phyloP scores from a whole-genome alignment of 352 stramenopile species.

The Globisporangium spinosum region DNA sequence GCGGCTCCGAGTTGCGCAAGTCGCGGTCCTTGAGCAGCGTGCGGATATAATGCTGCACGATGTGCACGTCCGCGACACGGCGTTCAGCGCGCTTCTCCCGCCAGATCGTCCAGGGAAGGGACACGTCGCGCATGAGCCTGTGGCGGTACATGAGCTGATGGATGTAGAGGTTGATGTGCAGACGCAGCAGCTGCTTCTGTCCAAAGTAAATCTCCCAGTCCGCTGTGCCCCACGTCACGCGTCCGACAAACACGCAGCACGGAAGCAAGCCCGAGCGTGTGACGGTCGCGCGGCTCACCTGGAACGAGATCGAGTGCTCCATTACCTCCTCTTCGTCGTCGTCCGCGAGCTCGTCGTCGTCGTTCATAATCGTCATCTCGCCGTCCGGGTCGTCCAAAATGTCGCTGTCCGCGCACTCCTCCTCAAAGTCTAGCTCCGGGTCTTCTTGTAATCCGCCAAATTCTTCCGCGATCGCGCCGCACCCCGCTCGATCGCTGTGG shows the following conservation, averaged over 20 bases:
- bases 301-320: constrained; percentile 70
- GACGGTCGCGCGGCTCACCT: constrained; percentile 67
- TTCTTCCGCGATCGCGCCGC: constrained; percentile 21
- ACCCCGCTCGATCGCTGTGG: constrained; percentile 5
- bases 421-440: constrained; percentile 25
- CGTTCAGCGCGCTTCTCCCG: constrained; percentile 77
- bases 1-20: constrained; percentile 67
- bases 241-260: constrained; percentile 80
- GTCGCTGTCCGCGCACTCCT: constrained; percentile 43
- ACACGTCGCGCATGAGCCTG: constrained; percentile 39
- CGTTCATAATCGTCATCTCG: constrained; percentile 71
- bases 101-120: constrained; percentile 76
- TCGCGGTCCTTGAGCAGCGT: constrained; percentile 56
- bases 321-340: constrained; percentile 65
- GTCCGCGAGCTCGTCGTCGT: constrained; percentile 42
- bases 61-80: constrained; percentile 58
- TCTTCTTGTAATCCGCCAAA: constrained; percentile 1
- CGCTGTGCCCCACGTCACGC: constrained; percentile 69
- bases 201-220: constrained; percentile 87
- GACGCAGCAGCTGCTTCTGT: constrained; percentile 78
- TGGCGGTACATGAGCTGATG: constrained; percentile 49
- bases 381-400: constrained; percentile 46
- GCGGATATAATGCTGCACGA: constrained; percentile 76
- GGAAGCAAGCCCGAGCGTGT: constrained; percentile 64
- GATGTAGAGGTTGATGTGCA: constrained; percentile 60